Evolutionary conservation across 2,329 filamentous ascomycete species (phyloP).

Genomic region (Trichoderma afroharzianum): DNA sequence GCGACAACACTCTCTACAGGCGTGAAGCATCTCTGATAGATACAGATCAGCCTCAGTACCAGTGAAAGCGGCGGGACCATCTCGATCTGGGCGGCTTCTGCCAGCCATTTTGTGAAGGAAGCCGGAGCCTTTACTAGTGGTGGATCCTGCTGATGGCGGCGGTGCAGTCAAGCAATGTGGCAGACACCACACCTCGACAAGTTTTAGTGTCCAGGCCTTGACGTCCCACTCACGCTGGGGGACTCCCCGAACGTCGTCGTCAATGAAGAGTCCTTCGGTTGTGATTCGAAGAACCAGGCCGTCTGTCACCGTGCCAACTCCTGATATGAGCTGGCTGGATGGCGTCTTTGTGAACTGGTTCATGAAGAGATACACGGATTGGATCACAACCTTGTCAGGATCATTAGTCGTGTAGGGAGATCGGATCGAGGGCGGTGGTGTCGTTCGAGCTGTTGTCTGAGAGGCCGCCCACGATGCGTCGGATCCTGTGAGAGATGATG

Average conservation of each 20-base stretch:
- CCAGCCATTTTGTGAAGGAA: conserved; percentile 47
- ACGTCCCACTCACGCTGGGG: conserved; percentile 98
- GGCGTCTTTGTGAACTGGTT: conserved; percentile 86
- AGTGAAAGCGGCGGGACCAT: conserved; percentile 49
- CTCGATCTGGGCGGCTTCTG: conserved; percentile 46
- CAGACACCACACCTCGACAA: conserved; percentile 83
- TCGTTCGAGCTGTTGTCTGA: conserved; percentile 77
- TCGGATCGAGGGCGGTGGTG: conserved; percentile 74
- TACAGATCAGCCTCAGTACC: conserved; percentile 66
- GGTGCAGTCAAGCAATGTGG: conserved; percentile 54
- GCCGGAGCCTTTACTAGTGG: conserved; percentile 37
- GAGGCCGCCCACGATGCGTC: conserved; percentile 85
- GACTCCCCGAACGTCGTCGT: conserved; percentile 87
- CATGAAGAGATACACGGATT: conserved; percentile 88
- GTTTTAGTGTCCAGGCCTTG: conserved; percentile 95
- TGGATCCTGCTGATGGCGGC: conserved; percentile 40
- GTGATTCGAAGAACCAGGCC: conserved; percentile 89
- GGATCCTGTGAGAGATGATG: conserved; percentile 65
- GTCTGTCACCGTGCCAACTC: conserved; percentile 81
- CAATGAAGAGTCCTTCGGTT: conserved; percentile 92
- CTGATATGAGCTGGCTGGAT: conserved; percentile 82
- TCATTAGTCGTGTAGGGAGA: conserved; percentile 83
- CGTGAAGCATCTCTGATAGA: conserved; percentile 57
- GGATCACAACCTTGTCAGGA: conserved; percentile 93
- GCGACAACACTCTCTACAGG: conserved; percentile 63